A percentile compares a stretch with the other conserved stretches of the same genome.
Evolutionary conservation across 2,329 filamentous ascomycete genomes (phyloP).

Genomic region (Diaporthe sp.): DNA sequence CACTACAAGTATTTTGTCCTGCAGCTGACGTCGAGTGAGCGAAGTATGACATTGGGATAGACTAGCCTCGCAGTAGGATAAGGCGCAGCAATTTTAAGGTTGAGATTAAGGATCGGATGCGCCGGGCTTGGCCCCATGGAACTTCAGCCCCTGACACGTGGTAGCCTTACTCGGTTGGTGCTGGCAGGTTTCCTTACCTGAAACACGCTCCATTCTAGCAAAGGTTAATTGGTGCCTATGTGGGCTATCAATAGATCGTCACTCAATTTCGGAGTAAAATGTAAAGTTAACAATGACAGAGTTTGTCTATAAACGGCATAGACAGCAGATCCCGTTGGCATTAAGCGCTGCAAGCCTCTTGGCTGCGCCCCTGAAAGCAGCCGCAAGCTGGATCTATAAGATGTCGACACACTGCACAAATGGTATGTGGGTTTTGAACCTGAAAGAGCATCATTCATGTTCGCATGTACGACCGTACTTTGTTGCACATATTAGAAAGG

Average conservation of each 20-base stretch:
- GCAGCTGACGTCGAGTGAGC: not conserved
- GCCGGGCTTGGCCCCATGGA: slow-evolving; percentile 15
- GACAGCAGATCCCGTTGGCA: not conserved
- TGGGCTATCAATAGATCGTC: slow-evolving; percentile 15
- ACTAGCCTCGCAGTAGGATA: not conserved
- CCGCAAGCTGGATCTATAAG: not conserved
- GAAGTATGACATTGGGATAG: not conserved
- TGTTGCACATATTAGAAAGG: not conserved
- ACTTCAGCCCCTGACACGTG: not conserved
- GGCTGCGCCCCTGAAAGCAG: slow-evolving; percentile 1
- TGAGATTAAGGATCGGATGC: slow-evolving; percentile 14
- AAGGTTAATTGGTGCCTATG: not conserved
- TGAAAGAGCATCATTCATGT: not conserved
- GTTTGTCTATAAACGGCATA: slow-evolving; percentile 19
- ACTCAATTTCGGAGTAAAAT: not conserved
- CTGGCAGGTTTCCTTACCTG: not conserved
- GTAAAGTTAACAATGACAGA: slow-evolving; percentile 18
- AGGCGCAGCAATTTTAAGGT: slow-evolving; percentile 6
- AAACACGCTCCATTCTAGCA: slow-evolving; percentile 6
- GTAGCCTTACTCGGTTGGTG: slow-evolving; percentile 3
- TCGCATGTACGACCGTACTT: not conserved
- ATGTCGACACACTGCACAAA: not conserved
- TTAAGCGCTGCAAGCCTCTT: slow-evolving; percentile 3
- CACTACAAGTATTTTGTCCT: not conserved
- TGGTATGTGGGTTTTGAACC: fast-evolving